phyloP scores from a whole-genome alignment of 2,329 filamentous ascomycete species.

The Aspergillus unguis region DNA sequence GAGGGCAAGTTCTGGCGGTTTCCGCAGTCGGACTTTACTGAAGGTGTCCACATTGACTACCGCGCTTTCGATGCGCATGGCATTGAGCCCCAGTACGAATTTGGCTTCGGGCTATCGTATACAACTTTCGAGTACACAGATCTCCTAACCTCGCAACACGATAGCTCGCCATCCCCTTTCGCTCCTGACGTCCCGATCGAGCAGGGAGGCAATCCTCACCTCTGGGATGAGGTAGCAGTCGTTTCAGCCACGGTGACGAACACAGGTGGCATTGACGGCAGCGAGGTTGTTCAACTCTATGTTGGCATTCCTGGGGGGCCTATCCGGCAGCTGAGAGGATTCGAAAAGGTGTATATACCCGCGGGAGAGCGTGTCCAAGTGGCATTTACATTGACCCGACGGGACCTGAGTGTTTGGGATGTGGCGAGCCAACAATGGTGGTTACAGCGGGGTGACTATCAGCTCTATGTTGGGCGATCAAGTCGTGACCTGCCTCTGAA shows the following conservation, averaged over 20 bases:
- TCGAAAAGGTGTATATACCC: slow-evolving; percentile 49
- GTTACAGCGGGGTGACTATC: not conserved
- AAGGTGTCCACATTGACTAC: slow-evolving; percentile 55
- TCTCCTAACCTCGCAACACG: slow-evolving; percentile 6
- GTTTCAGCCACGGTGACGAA: not conserved
- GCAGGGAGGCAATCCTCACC: not conserved
- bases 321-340: slow-evolving; percentile 47
- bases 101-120: slow-evolving; percentile 37
- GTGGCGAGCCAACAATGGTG: slow-evolving; percentile 31
- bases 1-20: slow-evolving; percentile 18
- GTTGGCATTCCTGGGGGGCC: slow-evolving; percentile 25
- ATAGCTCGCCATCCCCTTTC: not conserved
- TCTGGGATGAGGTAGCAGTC: not conserved
- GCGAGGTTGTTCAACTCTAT: not conserved
- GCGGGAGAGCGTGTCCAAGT: slow-evolving; percentile 40
- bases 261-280: not conserved
- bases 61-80: slow-evolving; percentile 47
- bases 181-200: not conserved
- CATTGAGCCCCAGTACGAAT: slow-evolving; percentile 37
- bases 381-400: slow-evolving; percentile 44
- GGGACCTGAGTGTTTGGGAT: slow-evolving; percentile 38
- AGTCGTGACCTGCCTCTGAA: not conserved
- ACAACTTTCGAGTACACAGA: slow-evolving; percentile 24
- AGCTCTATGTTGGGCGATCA: slow-evolving; percentile 2
- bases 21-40: slow-evolving; percentile 43